Evolutionary conservation across 306 rosid genomes (phyloP), one percentile per base, ranked within the genome.

Genomic region (Gastrolobium villosum): DNA sequence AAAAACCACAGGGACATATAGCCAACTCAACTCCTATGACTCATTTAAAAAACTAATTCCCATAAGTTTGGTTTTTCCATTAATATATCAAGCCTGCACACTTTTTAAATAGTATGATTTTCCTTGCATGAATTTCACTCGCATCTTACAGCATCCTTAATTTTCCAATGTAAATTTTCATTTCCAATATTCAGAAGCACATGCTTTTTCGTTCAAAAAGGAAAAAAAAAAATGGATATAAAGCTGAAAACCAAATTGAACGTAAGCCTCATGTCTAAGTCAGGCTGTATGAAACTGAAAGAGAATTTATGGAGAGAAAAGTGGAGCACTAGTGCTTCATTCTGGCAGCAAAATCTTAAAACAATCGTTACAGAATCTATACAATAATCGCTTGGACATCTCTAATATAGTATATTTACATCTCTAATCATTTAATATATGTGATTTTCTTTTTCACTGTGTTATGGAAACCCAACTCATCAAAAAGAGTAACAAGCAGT

Each of bases 381-480:
- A 89, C 90, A 91, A 37, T 41, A 89, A 59, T 48, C 70, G 32
- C 68, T 49, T 46, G 43, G 32, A 71, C 57, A 75, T 68, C 45
- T 83, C 65, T 54, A 6, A 57, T 14, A 30, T 3, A 26, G 30
- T 34, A 70, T 62, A 80, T 79, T 73, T 81, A 73, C 86, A 68
- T 11, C 5, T 72, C 85, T 93, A 92, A 65, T 93, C 97, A n/a
- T n/a, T n/a, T n/a, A n/a, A n/a, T n/a, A n/a, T n/a, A n/a, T n/a
- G n/a, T n/a, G n/a, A n/a, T n/a, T n/a, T n/a, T n/a, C n/a, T n/a
- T n/a, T n/a, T n/a, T n/a, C n/a, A n/a, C n/a, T n/a, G n/a, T n/a
- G n/a, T n/a, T n/a, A n/a, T n/a, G n/a, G n/a, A n/a, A n/a, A n/a
- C n/a, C n/a, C n/a, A n/a, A n/a, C n/a, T n/a, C n/a, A n/a, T n/a